Base-by-base conservation (phyloP, 1,139 yeast species). In the Nakaseomyces glabratus region DNA sequence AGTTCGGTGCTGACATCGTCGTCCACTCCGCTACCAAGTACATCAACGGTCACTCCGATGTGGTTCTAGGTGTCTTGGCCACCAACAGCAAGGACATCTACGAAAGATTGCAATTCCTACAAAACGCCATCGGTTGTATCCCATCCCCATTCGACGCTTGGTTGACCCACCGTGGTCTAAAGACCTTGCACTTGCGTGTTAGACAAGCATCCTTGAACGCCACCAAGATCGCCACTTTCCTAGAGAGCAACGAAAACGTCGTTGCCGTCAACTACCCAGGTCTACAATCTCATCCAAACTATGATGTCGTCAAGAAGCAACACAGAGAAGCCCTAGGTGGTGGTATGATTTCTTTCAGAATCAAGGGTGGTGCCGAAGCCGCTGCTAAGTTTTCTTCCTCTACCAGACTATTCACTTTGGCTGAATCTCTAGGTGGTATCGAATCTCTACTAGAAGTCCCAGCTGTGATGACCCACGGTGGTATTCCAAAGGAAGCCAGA, bases 1-100 rank as follows among this genome's bases (percentile, higher is more conserved):
- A 61, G 44, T 76, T 69, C 49, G 95, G 95, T 44, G 95, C 93
- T 37, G 94, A 82, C 57, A 71, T 82, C 41, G 93, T 82, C 38
- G 79, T 81, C 31, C 95, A 84, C 65, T 81, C 93, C 17, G 93
- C 84, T 45, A 84, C 95, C 55, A 84, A 84, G 65, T 84, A 82
- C 69, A 79, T 84, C 60, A 84, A 84, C 58, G 95, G 95, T 46
- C 95, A 84, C 65, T 81, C 93, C 32, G 95, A 84, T 57, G 94
- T 84, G 23, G 93, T 84, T 40, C 73, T 82, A 70, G 95, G 95
- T 52, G 79, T 80, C 35, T 71, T 82, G 45, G 86, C 84, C 39
- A 74, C 85, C 48, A 80, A 75, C 66, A 61, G 63, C 49, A 76
- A 71, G 41, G 66, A 59, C 36, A 64, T 82, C 51, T 76, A 75